Percentiles rank a stretch among this genome's conserved stretches.
phyloP scores from a whole-genome alignment of 768 basidiomycete genomes.

The Tylopilus vinaceipallidus region DNA sequence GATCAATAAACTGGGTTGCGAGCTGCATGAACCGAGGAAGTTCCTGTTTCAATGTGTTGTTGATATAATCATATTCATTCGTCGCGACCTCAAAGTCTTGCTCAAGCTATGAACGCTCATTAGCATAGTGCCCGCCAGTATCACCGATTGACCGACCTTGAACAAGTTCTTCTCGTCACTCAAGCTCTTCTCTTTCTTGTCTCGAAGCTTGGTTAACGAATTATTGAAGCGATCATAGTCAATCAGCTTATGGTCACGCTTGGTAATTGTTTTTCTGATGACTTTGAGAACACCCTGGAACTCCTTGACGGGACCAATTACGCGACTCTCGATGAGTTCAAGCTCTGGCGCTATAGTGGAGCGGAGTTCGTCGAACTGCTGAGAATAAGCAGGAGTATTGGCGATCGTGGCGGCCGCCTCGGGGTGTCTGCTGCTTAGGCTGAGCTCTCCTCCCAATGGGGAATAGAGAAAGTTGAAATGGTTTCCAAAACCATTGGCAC shows the following conservation, averaged over 20 bases:
- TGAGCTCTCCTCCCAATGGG: slow-evolving; percentile 73
- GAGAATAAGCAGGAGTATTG: slow-evolving; percentile 71
- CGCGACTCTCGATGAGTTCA: slow-evolving; percentile 87
- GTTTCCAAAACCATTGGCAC: slow-evolving; percentile 59
- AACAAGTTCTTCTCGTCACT: slow-evolving; percentile 96
- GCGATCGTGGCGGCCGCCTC: slow-evolving; percentile 72
- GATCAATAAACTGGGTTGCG: slow-evolving; percentile 88
- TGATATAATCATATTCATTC: slow-evolving; percentile 92
- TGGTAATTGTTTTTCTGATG: slow-evolving; percentile 92
- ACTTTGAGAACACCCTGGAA: slow-evolving; percentile 81
- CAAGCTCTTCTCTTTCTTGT: slow-evolving; percentile 97
- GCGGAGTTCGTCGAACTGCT: slow-evolving; percentile 79
- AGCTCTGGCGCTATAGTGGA: slow-evolving; percentile 82
- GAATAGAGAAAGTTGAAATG: slow-evolving; percentile 65
- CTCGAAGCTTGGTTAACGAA: slow-evolving; percentile 88
- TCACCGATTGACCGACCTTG: slow-evolving; percentile 55
- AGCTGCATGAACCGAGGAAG: slow-evolving; percentile 91
- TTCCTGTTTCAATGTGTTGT: slow-evolving; percentile 85
- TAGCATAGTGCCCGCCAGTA: background rate
- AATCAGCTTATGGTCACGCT: slow-evolving; percentile 94
- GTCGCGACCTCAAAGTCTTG: slow-evolving; percentile 94
- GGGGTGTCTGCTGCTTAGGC: slow-evolving; percentile 76
- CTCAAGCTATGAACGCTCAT: slow-evolving; percentile 57
- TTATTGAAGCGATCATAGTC: slow-evolving; percentile 98
- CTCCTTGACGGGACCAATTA: slow-evolving; percentile 86